Evolutionary conservation across 192 early-diverging fungal species (phyloP), one percentile per base, ranked within the genome.

Genomic region (Spinellus fusiger): DNA sequence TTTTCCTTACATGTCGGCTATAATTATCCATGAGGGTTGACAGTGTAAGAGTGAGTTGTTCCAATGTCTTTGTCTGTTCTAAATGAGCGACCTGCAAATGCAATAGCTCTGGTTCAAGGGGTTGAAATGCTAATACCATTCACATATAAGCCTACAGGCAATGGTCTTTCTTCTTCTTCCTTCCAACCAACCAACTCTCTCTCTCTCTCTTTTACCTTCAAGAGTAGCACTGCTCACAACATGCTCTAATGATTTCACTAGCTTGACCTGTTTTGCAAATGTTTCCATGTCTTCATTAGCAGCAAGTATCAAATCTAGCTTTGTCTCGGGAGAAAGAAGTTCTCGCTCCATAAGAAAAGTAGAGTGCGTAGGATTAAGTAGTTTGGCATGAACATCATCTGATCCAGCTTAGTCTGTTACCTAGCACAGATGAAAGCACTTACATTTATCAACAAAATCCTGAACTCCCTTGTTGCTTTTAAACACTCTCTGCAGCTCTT

Each of bases 21-120:
- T 77, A 77, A 46, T 52, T 59, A n/a, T 74, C 66, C 65, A 77
- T 62, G n/a, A 74, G 44, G n/a, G 37, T 31, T 22, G 71, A 68
- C 47, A 74, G 31, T 8, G 60, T 38, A 3, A 59, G 32, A 22
- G 76, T 74, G 5, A 54, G 32, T 50, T 74, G 59, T 35, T 58
- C 54, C 10, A 65, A 18, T 54, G 60, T 32, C 5, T 40, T 56
- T 22, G 34, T 32, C 62, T 77, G 76, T 15, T 74, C 62, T 4
- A 40, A 18, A 48, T 74, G 72, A 26, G 31, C 31, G n/a, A 65
- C 46, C 44, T 74, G 69, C 20, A 77, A 49, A 22, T 65, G 69
- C 20, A 65, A 34, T 29, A 77, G 38, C 26, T 71, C 20, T 23
- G 62, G 52, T 49, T 58, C 56, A 1, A 74, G 52, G 22, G 25